Evolutionary conservation across 805 yeast genomes (phyloP).

Genomic region (Wickerhamiella vanderwaltii): DNA sequence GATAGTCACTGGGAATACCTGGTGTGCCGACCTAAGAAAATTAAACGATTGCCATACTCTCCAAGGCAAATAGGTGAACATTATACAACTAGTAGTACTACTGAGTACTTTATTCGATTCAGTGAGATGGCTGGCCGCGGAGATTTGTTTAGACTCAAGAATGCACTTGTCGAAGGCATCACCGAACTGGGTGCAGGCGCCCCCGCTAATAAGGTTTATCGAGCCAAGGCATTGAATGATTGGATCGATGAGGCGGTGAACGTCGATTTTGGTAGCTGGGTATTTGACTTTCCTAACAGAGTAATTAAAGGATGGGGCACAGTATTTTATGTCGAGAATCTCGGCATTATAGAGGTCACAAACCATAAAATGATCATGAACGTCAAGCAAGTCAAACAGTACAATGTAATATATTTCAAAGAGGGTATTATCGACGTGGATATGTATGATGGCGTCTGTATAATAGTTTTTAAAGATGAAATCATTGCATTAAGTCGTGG

Average conservation of each 20-base stretch:
- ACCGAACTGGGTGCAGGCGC: neutral
- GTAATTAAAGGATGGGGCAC: too few relatives aligned
- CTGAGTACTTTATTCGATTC: neutral
- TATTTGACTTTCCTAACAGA: neutral
- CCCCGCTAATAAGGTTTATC: neutral
- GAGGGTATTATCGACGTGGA: too few relatives aligned
- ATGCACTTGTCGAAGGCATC: neutral
- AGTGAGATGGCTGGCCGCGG: neutral
- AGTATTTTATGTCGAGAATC: too few relatives aligned
- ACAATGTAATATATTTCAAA: too few relatives aligned
- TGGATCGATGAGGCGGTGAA: neutral
- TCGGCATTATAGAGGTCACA: too few relatives aligned
- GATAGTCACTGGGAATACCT: neutral
- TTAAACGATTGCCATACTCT: neutral
- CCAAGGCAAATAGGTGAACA: neutral
- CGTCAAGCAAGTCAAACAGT: too few relatives aligned
- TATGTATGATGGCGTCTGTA: too few relatives aligned
- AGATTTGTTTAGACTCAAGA: neutral
- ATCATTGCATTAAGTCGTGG: too few relatives aligned
- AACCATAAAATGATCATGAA: too few relatives aligned
- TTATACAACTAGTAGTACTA: neutral
- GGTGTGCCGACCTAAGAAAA: neutral
- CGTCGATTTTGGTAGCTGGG: neutral
- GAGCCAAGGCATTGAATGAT: neutral
- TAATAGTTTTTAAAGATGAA: too few relatives aligned